Evolutionary conservation across 2,329 filamentous ascomycete species (phyloP).

Genomic region (Colletotrichum eremochloae): DNA sequence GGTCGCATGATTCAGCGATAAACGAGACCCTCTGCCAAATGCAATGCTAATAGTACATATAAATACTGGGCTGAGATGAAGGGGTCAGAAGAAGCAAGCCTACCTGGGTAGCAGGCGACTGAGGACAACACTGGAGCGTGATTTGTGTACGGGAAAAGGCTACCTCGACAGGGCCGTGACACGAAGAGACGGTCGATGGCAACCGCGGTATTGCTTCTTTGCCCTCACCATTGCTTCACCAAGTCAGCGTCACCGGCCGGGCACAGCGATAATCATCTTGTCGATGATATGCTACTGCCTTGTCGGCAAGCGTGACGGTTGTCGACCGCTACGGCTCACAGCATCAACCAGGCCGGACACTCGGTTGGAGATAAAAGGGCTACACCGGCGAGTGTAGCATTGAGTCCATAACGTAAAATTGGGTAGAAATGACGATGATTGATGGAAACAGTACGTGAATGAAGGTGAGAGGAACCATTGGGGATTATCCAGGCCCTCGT

Average conservation of each 20-base stretch:
- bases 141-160: not conserved
- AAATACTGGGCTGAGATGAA: not conserved
- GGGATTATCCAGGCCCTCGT: not conserved
- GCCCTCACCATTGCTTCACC: not conserved
- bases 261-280: not conserved
- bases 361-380: not conserved
- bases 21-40: slow-evolving; percentile 2
- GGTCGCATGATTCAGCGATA: not conserved
- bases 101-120: not conserved
- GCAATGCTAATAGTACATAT: not conserved
- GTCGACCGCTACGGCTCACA: not conserved
- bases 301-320: not conserved
- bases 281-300: not conserved
- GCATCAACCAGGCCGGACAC: not conserved
- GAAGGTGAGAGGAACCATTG: not conserved
- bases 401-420: not conserved
- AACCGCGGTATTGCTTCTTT: slow-evolving; percentile 6
- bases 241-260: not conserved
- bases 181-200: not conserved
- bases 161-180: not conserved
- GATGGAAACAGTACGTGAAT: not conserved
- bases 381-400: not conserved
- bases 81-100: slow-evolving; percentile 9
- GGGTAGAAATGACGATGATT: slow-evolving; percentile 2
- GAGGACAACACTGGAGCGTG: not conserved